phyloP scores from a whole-genome alignment of 768 basidiomycete genomes.

The Russula foetens region DNA sequence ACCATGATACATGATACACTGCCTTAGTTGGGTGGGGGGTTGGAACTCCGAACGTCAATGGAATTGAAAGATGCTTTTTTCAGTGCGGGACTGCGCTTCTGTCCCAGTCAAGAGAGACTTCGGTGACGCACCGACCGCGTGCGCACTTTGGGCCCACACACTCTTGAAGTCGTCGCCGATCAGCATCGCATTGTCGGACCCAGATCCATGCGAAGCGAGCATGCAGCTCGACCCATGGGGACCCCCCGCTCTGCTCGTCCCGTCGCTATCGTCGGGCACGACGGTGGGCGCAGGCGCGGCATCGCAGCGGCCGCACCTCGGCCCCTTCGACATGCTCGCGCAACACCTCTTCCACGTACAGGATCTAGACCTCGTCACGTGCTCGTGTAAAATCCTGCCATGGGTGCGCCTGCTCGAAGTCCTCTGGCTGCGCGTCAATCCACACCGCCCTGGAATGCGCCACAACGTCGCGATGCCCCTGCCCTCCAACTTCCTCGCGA shows the following conservation, averaged over 20 bases:
- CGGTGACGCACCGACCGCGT: no score
- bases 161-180: conserved; percentile 8
- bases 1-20: no score
- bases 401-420: conserved; percentile 2
- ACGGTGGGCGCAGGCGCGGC: no score
- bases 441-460: not conserved
- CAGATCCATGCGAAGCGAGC: not conserved
- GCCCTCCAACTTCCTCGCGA: conserved; percentile 1
- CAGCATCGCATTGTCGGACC: not conserved
- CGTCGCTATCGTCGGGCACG: not conserved
- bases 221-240: not conserved
- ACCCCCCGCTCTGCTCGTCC: no score
- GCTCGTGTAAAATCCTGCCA: not conserved
- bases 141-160: no score
- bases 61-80: no score
- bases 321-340: not conserved
- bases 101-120: no score
- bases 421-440: not conserved
- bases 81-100: no score
- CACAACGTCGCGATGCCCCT: not conserved
- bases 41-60: no score
- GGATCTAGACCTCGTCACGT: conserved; percentile 3
- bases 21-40: no score
- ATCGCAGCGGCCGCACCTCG: not conserved
- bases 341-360: conserved; percentile 10